Base-by-base conservation (phyloP, 306 rosid species). In the Vicia faba region DNA sequence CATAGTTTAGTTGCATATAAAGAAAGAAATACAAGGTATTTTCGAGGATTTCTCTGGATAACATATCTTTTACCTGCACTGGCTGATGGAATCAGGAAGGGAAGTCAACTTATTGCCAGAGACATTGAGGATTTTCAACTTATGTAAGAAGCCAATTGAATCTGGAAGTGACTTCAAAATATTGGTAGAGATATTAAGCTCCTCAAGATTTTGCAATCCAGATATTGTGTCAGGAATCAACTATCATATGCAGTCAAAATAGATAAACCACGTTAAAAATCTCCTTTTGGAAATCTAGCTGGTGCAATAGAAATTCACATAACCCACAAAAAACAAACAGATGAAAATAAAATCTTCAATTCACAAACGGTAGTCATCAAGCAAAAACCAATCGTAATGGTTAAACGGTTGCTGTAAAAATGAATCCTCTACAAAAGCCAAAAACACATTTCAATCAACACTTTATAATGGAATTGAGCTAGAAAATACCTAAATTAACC, bases 21-120 rank as follows among this genome's bases (percentile, higher is more conserved):
- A 25, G 48, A 38, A 58, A 55, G 8, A 16, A 23, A 33, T 7
- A 33, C 7, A 33, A 33, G 63, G 1, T 6, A 5, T 16, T 68
- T n/a, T 45, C 12, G 14, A 10, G 36, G 33, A 58, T 59, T 70
- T 16, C 10, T 6, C 9, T 1, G 8, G 12, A 53, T 7, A 14
- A 58, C 19, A 16, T 48, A 1, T 71, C 8, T 38, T 46, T 51
- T 78, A 93, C 99, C 89, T 86, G 99, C 99, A 93, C 11, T 82
- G 85, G 78, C 88, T 75, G 53, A 90, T 82, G 53, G 95, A 61
- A 69, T 93, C 97, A 40, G 99, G 99, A 76, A 93, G 95, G 56
- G 84, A 62, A 16, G 0, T 56, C 19, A 93, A 75, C 88, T 86
- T 93, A 89, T 93, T 93, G 44, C 82, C 90, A 0, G 91, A 83